Percentiles rank a stretch among this genome's conserved stretches.
phyloP scores from a whole-genome alignment of 208 protist species.

The Acanthamoeba culbertsoni region DNA sequence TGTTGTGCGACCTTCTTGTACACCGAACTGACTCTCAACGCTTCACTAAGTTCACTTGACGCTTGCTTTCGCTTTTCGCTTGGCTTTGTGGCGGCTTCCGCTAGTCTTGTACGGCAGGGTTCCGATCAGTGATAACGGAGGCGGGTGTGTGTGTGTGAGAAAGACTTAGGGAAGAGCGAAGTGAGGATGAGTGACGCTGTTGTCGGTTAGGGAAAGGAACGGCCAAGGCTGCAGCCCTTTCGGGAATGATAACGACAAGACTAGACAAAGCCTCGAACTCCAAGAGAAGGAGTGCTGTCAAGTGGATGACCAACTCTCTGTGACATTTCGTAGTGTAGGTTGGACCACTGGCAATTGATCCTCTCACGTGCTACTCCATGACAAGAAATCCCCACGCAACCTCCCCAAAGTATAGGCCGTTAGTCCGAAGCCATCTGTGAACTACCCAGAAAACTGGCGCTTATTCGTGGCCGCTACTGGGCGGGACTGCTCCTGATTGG shows the following conservation, averaged over 20 bases:
- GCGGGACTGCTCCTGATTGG: background rate
- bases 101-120: no score
- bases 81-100: no score
- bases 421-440: background rate
- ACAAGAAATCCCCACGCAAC: background rate
- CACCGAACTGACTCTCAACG: no score
- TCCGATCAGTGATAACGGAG: background rate
- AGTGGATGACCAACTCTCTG: background rate
- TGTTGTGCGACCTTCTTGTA: no score
- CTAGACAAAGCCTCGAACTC: background rate
- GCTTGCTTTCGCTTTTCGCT: no score
- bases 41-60: no score
- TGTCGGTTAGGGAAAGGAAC: background rate
- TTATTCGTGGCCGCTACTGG: background rate
- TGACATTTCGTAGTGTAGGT: background rate
- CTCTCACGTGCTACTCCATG: background rate
- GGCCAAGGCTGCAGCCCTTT: background rate
- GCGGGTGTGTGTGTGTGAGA: background rate
- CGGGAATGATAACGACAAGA: background rate
- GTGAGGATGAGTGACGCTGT: background rate
- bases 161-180: background rate
- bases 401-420: background rate
- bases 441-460: background rate
- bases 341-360: background rate
- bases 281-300: background rate